These are phyloP conservation scores for Magnaporthiopsis rhizophila DNA, from an alignment of 2,329 filamentous ascomycete genomes.

Conservation along the genomic window DNA sequence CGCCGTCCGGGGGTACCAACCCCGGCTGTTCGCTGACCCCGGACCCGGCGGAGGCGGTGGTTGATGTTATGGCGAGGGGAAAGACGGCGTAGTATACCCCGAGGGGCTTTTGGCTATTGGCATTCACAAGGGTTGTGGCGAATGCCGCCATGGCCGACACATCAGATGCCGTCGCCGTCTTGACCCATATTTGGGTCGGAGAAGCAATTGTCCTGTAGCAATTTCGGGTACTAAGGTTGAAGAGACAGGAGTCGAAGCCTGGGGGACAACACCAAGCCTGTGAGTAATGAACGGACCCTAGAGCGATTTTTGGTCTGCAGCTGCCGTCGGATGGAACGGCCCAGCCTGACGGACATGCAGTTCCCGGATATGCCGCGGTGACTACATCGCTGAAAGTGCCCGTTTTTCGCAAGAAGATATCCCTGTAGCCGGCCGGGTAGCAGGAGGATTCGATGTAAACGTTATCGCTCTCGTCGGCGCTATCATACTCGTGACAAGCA, in stretches of 20 bases:
- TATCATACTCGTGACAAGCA: conserved; percentile 2
- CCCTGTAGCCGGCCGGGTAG: conserved; percentile 5
- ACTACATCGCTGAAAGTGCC: background rate
- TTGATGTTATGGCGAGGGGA: conserved; percentile 1
- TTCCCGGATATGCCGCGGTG: conserved; percentile 2
- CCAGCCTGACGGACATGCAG: conserved; percentile 6
- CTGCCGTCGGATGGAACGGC: background rate
- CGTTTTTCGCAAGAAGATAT: conserved; percentile 1
- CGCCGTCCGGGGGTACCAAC: background rate
- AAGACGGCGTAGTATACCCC: conserved; percentile 3
- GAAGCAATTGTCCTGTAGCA: background rate
- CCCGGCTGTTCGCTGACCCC: background rate
- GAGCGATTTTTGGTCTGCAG: background rate
- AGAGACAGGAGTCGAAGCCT: conserved; percentile 1
- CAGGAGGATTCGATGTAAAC: background rate
- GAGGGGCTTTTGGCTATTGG: background rate
- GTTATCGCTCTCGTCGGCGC: background rate
- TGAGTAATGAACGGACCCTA: background rate
- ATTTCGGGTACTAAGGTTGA: background rate
- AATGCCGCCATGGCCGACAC: background rate
- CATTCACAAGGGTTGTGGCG: background rate
- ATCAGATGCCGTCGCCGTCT: background rate
- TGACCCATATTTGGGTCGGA: conserved; percentile 1
- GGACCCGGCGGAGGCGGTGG: background rate
- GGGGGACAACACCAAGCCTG: conserved; percentile 5